Base-by-base conservation (phyloP, 2,329 filamentous ascomycete genomes). In the Ustulina deusta region DNA sequence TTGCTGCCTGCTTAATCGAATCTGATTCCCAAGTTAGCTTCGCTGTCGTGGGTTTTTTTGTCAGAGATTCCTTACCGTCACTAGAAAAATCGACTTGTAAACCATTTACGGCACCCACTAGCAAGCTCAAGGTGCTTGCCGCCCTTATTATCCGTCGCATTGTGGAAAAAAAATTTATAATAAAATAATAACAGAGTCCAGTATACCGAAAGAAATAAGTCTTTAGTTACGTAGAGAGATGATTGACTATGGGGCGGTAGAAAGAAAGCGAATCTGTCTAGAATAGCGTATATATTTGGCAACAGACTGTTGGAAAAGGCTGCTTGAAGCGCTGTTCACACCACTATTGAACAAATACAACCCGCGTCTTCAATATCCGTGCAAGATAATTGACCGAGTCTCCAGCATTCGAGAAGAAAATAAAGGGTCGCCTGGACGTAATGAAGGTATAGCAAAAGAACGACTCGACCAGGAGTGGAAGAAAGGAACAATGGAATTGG, bases 1-100 rank as follows among this genome's bases (percentile, higher is more conserved):
- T 78, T 13, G 76, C 73, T 32, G 73, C 75, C 27, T 79, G 75
- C 67, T 85, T 86, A 61, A 88, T 75, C 0, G 86, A 87, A 55
- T 79, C 85, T 87, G 66, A 25, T 13, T 6, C 78, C 77, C 44
- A 76, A 72, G 64, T 83, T 79, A 72, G 83, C 78, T 29, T 69
- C 42, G 46, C 57, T 46, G 42, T 32, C 3, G 3, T n/a, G 7
- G 38, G 22, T 11, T n/a, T n/a, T n/a, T n/a, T n/a, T 20, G 0
- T 25, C 48, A 48, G 60, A 48, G n/a, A 38, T 32, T 59, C 34
- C 76, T 32, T 73, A 81, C 80, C 73, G 32, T 79, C 75, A 67
- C 72, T 76, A 51, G 72, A 74, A 32, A 79, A 72, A 61, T 79
- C 75, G 46, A 82, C 70, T 36, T 77, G 57, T 68, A 81, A 69